phyloP scores from a whole-genome alignment of 2,329 filamentous ascomycete species.

The Ophiosphaerella korrae region DNA sequence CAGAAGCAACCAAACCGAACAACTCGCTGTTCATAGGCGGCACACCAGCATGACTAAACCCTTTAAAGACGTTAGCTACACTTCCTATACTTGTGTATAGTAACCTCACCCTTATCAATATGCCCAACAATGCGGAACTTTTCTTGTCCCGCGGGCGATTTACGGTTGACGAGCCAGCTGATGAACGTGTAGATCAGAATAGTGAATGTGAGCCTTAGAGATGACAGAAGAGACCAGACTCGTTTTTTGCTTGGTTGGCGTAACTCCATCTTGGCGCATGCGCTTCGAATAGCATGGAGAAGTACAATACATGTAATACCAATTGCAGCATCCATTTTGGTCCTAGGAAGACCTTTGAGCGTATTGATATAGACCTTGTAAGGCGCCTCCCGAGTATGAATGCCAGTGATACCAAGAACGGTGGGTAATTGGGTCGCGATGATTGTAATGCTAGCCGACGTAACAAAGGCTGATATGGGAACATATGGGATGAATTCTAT shows the following conservation, averaged over 20 bases:
- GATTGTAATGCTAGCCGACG: conserved; percentile 90
- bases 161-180: conserved; percentile 73
- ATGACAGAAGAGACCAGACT: conserved; percentile 83
- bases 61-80: conserved; percentile 41
- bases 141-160: conserved; percentile 47
- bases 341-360: conserved; percentile 70
- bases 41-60: conserved; percentile 77
- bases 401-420: conserved; percentile 76
- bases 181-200: conserved; percentile 89
- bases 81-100: background rate
- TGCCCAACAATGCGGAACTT: conserved; percentile 73
- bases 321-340: conserved; percentile 81
- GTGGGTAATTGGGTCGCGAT: conserved; percentile 78
- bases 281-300: conserved; percentile 66
- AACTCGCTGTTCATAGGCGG: conserved; percentile 69
- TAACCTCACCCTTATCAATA: conserved; percentile 70
- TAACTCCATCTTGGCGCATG: conserved; percentile 68
- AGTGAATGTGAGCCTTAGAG: conserved; percentile 83
- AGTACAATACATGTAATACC: conserved; percentile 80
- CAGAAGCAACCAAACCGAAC: conserved; percentile 67
- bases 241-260: conserved; percentile 71
- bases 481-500: conserved; percentile 92
- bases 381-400: conserved; percentile 76
- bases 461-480: conserved; percentile 95
- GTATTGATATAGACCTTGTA: conserved; percentile 85